phyloP scores from a whole-genome alignment of 1,139 yeast genomes.

The Geotrichum aggregatum region DNA sequence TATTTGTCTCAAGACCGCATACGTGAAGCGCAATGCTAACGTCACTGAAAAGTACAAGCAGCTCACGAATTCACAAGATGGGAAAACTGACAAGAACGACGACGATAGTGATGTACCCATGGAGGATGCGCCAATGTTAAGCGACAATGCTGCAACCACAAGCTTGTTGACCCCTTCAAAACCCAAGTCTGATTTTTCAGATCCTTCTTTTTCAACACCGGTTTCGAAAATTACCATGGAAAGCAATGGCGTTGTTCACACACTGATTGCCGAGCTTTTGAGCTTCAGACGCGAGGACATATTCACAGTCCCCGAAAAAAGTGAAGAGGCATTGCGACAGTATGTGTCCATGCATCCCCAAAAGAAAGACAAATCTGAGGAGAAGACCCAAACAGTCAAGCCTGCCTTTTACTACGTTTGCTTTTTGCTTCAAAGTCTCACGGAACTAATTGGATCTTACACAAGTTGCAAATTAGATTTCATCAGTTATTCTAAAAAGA shows the following conservation, averaged over 20 bases:
- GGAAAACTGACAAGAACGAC: slow-evolving; percentile 16
- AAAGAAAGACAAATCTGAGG: slow-evolving; percentile 30
- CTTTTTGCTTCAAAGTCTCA: slow-evolving; percentile 61
- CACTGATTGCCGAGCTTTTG: slow-evolving; percentile 62
- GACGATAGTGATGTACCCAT: slow-evolving; percentile 21
- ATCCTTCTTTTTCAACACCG: slow-evolving; percentile 2
- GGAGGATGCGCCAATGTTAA: slow-evolving; percentile 19
- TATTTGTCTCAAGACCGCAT: slow-evolving; percentile 35
- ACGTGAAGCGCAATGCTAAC: slow-evolving; percentile 11
- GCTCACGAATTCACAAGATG: slow-evolving; percentile 11
- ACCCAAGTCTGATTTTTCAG: neutral
- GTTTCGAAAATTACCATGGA: slow-evolving; percentile 10
- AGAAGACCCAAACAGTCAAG: slow-evolving; percentile 38
- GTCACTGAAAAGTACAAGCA: slow-evolving; percentile 18
- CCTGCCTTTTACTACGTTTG: slow-evolving; percentile 60
- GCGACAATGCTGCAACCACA: neutral
- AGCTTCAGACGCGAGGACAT: slow-evolving; percentile 37
- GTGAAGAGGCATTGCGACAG: slow-evolving; percentile 27
- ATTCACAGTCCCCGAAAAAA: slow-evolving; percentile 28
- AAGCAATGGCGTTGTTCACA: slow-evolving; percentile 57
- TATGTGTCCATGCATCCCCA: slow-evolving; percentile 24
- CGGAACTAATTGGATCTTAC: slow-evolving; percentile 74
- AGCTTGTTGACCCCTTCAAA: neutral
- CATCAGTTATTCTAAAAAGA: slow-evolving; percentile 66
- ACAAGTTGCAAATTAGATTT: slow-evolving; percentile 79